Conservation (phyloP, 2,329 filamentous ascomycete species). For the Pseudofabraea citricarpa region DNA sequence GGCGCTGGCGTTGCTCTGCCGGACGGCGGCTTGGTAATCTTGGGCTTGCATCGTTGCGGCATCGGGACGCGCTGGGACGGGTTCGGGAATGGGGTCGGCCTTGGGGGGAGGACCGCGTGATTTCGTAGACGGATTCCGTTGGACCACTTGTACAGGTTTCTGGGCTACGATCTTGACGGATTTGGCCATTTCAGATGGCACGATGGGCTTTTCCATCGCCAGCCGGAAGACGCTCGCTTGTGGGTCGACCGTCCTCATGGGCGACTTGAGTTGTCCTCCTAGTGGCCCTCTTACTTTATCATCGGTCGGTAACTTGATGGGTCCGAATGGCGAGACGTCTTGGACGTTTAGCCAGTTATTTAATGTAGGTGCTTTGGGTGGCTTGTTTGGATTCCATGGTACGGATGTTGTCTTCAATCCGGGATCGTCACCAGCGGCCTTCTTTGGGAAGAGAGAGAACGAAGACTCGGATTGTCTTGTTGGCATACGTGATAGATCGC, state of each 20-base stretch:
- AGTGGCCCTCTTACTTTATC: constrained; percentile 10
- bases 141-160: constrained; percentile 1
- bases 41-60: neutral
- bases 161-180: neutral
- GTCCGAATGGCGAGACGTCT: constrained; percentile 19
- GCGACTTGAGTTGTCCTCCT: constrained; percentile 20
- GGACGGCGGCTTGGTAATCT: constrained; percentile 5
- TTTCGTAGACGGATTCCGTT: neutral
- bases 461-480: constrained; percentile 7
- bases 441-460: constrained; percentile 13
- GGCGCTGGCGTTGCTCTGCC: constrained; percentile 19
- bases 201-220: neutral
- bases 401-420: constrained; percentile 18
- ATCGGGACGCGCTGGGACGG: neutral
- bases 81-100: neutral
- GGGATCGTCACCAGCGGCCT: constrained; percentile 1
- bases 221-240: constrained; percentile 1
- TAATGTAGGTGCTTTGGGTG: constrained; percentile 18
- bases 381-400: constrained; percentile 21
- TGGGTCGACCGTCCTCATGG: constrained; percentile 7
- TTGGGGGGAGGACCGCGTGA: neutral
- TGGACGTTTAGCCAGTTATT: constrained; percentile 20
- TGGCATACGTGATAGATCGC: neutral
- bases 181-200: neutral
- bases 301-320: constrained; percentile 18